A percentile compares a stretch with the other conserved stretches of the same genome.
These are phyloP conservation scores for Blakeslea trispora DNA, from an alignment of 371 early-diverging fungal species.

Conservation along the genomic window DNA sequence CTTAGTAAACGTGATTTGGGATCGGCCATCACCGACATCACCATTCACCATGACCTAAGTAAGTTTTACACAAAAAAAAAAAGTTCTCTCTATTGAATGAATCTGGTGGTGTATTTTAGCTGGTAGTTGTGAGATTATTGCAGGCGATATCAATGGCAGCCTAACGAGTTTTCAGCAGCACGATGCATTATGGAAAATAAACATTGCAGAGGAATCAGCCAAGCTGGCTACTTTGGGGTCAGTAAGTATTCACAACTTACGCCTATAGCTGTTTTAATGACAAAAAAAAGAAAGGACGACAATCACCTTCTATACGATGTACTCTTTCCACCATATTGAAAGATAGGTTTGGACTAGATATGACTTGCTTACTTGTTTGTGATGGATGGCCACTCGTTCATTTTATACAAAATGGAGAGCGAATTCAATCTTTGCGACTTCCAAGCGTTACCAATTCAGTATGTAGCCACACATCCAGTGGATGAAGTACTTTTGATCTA, in stretches of 20 bases:
- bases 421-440: constrained; percentile 27
- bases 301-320: constrained; percentile 40
- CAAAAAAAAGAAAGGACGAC: constrained; percentile 25
- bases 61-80: no score
- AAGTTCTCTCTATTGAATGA: no score
- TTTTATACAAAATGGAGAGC: constrained; percentile 39
- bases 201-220: constrained; percentile 42
- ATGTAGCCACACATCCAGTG: constrained; percentile 12
- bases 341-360: constrained; percentile 37
- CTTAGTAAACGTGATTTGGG: constrained; percentile 44
- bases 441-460: constrained; percentile 47
- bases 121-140: constrained; percentile 48
- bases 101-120: constrained; percentile 18
- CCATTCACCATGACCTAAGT: constrained; percentile 40
- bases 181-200: constrained; percentile 46
- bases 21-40: constrained; percentile 38
- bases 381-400: constrained; percentile 49
- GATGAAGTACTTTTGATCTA: neutral
- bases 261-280: no score
- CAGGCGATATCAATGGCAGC: constrained; percentile 46
- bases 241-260: constrained; percentile 16
- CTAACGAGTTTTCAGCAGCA: constrained; percentile 49
- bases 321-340: constrained; percentile 35
- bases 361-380: constrained; percentile 43
- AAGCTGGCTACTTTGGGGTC: constrained; percentile 26